Conservation (phyloP, 2,329 filamentous ascomycete species). For the Phialemoniopsis sp. region DNA sequence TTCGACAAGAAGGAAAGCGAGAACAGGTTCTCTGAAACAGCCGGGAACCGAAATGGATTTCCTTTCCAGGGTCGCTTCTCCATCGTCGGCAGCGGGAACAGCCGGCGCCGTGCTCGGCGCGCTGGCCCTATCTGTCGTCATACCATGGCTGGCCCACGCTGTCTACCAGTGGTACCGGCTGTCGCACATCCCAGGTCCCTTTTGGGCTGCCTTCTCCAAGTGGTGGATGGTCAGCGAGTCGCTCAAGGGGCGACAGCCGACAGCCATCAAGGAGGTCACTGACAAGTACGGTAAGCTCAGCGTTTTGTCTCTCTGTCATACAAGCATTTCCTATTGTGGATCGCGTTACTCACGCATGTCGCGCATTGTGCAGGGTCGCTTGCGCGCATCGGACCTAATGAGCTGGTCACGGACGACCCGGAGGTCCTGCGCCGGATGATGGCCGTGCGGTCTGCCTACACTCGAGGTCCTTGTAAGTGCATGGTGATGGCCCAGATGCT, state of each 20-base stretch:
- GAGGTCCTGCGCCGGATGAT: constrained; percentile 21
- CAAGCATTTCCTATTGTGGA: not conserved
- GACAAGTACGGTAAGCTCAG: constrained; percentile 13
- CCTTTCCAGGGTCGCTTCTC: too few species aligned
- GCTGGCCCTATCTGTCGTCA: too few species aligned
- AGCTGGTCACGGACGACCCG: constrained; percentile 21
- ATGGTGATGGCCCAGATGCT: too few species aligned
- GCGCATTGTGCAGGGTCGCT: constrained; percentile 13
- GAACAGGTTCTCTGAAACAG: too few species aligned
- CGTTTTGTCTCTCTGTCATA: not conserved
- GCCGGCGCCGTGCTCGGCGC: too few species aligned
- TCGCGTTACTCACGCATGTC: not conserved
- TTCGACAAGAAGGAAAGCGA: too few species aligned
- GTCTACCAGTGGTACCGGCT: constrained; percentile 8
- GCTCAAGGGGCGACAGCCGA: constrained; percentile 16
- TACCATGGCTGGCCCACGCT: too few species aligned
- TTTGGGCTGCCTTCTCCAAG: constrained; percentile 18
- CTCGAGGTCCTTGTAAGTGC: constrained; percentile 16
- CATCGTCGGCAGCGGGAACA: too few species aligned
- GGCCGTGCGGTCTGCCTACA: constrained; percentile 18
- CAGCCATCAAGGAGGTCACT: constrained; percentile 14
- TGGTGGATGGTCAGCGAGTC: constrained; percentile 22
- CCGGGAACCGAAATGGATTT: too few species aligned
- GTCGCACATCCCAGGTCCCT: constrained; percentile 21
- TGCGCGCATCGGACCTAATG: constrained; percentile 19